phyloP scores from a whole-genome alignment of 257 asterid genomes.

The Gentiana macrophylla region DNA sequence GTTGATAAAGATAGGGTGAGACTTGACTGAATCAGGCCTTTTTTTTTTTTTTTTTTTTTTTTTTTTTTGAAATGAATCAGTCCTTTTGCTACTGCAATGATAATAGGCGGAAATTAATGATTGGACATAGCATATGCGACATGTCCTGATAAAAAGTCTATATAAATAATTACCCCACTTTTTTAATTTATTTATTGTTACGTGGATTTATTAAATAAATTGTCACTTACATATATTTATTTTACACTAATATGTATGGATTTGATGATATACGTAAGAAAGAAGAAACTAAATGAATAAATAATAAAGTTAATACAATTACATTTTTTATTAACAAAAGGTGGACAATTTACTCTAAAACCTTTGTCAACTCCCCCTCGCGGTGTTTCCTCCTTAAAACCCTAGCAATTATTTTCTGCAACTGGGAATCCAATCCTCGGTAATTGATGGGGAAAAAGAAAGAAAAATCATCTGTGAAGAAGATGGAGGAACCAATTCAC shows the following conservation, averaged over 20 bases:
- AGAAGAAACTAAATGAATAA: no score
- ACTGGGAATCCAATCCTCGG: no score
- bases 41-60: slow-evolving; percentile 2
- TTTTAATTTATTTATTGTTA: neutral
- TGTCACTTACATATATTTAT: no score
- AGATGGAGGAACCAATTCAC: slow-evolving; percentile 7
- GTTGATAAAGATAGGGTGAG: neutral
- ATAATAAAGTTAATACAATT: no score
- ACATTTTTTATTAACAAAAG: no score
- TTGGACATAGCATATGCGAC: neutral
- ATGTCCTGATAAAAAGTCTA: neutral
- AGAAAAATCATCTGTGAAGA: neutral
- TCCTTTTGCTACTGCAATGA: neutral
- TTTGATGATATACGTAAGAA: no score
- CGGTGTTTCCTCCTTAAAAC: neutral
- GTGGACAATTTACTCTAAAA: neutral
- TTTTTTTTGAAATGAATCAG: neutral
- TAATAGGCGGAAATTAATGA: neutral
- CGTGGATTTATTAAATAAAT: neutral
- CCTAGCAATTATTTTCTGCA: neutral
- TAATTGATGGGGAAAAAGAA: slow-evolving; percentile 12
- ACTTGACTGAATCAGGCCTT: neutral
- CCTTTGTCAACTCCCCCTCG: neutral
- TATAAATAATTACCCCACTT: neutral
- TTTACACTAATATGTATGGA: no score